phyloP scores from a whole-genome alignment of 202 grass and related monocot genomes.

The Carex sylvatica region DNA sequence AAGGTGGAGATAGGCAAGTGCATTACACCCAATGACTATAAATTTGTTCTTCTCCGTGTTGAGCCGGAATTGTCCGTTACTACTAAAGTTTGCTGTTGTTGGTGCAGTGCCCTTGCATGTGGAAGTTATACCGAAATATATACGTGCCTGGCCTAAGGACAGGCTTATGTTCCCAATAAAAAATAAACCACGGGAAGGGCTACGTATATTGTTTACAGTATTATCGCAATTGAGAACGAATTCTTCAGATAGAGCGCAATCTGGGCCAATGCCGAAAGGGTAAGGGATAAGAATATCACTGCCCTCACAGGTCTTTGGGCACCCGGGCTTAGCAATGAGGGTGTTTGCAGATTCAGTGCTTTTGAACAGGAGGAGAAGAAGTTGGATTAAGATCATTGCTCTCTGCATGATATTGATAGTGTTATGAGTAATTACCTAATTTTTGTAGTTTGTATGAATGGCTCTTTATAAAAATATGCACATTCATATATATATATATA shows the following conservation, averaged over 20 bases:
- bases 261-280: background rate
- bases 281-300: background rate
- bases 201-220: too few relatives aligned
- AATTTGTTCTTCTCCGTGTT: conserved; percentile 2
- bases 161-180: conserved; percentile 33
- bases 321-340: background rate
- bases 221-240: background rate
- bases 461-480: too few relatives aligned
- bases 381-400: too few relatives aligned
- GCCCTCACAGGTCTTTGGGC: background rate
- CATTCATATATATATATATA: too few relatives aligned
- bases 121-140: conserved; percentile 23
- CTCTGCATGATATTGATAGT: too few relatives aligned
- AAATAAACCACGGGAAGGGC: background rate
- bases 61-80: conserved; percentile 18
- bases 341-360: background rate
- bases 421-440: too few relatives aligned
- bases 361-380: background rate
- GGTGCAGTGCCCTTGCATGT: conserved; percentile 37
- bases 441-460: too few relatives aligned
- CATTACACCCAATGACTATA: too few relatives aligned
- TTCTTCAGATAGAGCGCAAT: background rate
- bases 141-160: conserved; percentile 12
- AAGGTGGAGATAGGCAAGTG: background rate
- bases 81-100: background rate